phyloP scores from a whole-genome alignment of 192 early-diverging fungal genomes.

The Gonapodya prolifera region DNA sequence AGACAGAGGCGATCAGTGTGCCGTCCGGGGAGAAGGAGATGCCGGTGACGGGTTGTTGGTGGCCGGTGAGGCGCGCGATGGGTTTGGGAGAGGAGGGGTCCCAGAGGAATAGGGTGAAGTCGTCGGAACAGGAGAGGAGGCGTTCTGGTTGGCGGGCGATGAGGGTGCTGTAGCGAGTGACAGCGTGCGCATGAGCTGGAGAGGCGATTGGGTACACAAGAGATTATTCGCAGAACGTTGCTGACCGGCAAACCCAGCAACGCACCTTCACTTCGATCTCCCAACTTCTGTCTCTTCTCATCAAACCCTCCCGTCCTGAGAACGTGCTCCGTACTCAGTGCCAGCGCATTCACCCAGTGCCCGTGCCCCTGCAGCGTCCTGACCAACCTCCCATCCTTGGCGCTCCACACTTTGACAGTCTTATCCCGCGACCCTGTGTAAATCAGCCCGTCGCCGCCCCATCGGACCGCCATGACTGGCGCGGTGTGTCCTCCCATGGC shows the following conservation, averaged over 20 bases:
- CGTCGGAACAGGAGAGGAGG: slow-evolving; percentile 90
- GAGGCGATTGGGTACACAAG: too few species aligned
- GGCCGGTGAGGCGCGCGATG: slow-evolving; percentile 68
- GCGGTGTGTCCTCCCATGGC: slow-evolving; percentile 82
- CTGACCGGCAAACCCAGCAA: too few species aligned
- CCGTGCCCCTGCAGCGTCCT: slow-evolving; percentile 82
- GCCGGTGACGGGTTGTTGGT: slow-evolving; percentile 42
- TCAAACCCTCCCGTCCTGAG: slow-evolving; percentile 84
- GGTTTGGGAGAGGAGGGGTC: slow-evolving; percentile 58
- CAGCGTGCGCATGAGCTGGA: too few species aligned
- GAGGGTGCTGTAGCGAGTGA: slow-evolving; percentile 67
- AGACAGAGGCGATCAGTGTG: slow-evolving; percentile 32
- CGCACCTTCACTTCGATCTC: slow-evolving; percentile 47
- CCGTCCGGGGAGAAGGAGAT: slow-evolving; percentile 39
- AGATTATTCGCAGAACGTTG: too few species aligned
- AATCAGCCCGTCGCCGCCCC: slow-evolving; percentile 90
- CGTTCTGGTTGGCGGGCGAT: slow-evolving; percentile 60
- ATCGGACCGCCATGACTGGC: slow-evolving; percentile 85
- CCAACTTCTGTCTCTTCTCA: slow-evolving; percentile 56
- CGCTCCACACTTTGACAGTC: slow-evolving; percentile 90
- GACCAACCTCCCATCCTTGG: slow-evolving; percentile 61
- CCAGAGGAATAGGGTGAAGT: slow-evolving; percentile 97
- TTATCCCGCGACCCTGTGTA: slow-evolving; percentile 91
- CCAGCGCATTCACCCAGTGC: slow-evolving; percentile 94
- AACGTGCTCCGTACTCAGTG: slow-evolving; percentile 81